These are phyloP conservation scores for Trametes coccinea DNA, from an alignment of 768 basidiomycete species.

Conservation along the genomic window DNA sequence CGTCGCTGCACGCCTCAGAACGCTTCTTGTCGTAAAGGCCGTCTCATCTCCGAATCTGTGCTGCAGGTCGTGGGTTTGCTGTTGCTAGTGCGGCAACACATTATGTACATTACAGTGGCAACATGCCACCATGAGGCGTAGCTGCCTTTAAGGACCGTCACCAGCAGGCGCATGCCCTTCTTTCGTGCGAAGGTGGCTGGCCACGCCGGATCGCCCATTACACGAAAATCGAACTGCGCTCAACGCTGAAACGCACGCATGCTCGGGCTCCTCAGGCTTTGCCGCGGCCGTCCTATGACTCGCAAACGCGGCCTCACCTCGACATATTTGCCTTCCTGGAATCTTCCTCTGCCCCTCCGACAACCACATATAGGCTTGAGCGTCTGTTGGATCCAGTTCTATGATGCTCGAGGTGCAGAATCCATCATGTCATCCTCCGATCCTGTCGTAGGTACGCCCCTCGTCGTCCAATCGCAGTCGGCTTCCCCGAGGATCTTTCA, in stretches of 20 bases:
- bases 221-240: not conserved
- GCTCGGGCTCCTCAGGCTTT: not conserved
- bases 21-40: not conserved
- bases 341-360: constrained; percentile 5
- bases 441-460: constrained; percentile 19
- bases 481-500: constrained; percentile 7
- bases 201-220: not conserved
- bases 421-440: constrained; percentile 28
- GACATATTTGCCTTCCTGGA: constrained; percentile 10
- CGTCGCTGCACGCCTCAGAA: not conserved
- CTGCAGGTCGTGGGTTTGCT: not conserved
- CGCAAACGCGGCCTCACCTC: constrained; percentile 9
- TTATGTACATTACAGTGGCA: too few relatives aligned
- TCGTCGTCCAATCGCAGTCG: constrained; percentile 15
- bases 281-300: constrained; percentile 15
- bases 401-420: constrained; percentile 22
- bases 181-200: constrained; percentile 5
- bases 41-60: not conserved
- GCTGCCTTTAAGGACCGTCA: not conserved
- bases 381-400: constrained; percentile 13
- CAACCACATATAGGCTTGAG: constrained; percentile 15
- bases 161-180: not conserved
- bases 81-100: not conserved
- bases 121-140: not conserved
- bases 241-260: not conserved